Evolutionary conservation across 1,284 basidiomycete genomes (phyloP), one percentile per base, ranked within the genome.

Genomic region (Tilletia indica): DNA sequence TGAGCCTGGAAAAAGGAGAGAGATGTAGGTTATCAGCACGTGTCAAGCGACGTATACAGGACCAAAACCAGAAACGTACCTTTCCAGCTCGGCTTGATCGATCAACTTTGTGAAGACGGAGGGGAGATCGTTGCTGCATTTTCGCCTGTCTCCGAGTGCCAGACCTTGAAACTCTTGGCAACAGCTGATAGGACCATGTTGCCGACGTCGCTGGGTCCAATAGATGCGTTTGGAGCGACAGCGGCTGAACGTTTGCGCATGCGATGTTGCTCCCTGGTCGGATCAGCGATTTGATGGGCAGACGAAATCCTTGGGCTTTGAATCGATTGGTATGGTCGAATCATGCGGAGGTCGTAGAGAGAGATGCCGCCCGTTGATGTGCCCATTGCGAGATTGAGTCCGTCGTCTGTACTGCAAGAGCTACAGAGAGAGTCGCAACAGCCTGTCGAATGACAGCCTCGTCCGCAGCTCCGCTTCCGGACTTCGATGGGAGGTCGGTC

Each of bases 301-400:
- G 86, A 2, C 96, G 94, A 80, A 99, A 99, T 0, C 97, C 97
- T 85, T 99, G 96, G 83, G 99, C 97, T 83, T 99, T 99, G 73
- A 90, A 86, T 2, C 93, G 93, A 86, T 2, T 93, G 93, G 78
- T 93, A 94, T 9, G 93, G 91, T 34, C 88, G 88, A 4, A 91
- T 88, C 38, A 93, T 91, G 67, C 97, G 91, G 74, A 99, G 89
- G 81, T 99, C 97, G 85, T 98, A 99, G 5, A 99, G 87, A 6
- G 98, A 86, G 0, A 94, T 94, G 82, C 98, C 94, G 0, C 97
- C 97, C 0, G 93, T 93, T 6, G 92, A 93, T 0, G 96, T 98
- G 14, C 97, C 97, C 47, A 98, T 88, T 0, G 96, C 97, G 76
- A 98, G 90, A 39, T 93, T 93, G 21, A 99, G 87, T 0, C 96